phyloP scores from a whole-genome alignment of 2,329 filamentous ascomycete species.

The Colletotrichum spaethianum region DNA sequence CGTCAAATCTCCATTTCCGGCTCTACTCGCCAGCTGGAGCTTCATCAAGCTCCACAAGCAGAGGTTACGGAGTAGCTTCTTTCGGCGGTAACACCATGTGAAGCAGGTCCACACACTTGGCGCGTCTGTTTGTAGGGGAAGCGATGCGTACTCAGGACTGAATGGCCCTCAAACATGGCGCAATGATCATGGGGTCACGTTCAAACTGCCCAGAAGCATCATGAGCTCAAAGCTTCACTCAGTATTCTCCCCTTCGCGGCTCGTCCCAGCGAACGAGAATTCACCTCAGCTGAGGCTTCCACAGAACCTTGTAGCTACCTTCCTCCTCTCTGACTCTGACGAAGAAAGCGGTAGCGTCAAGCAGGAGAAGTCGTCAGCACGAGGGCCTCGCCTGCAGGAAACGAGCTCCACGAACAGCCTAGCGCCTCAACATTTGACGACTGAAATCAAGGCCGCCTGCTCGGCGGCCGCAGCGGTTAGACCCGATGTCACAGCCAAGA shows the following conservation, averaged over 20 bases:
- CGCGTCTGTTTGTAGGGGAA: background rate
- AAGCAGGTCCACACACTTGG: background rate
- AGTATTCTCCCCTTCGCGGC: constrained; percentile 5
- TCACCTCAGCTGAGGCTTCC: background rate
- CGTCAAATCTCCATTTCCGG: background rate
- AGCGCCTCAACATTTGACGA: too few species aligned
- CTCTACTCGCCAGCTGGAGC: background rate
- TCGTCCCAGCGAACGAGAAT: background rate
- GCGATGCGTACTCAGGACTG: background rate
- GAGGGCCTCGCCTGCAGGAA: too few species aligned
- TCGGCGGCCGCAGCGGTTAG: constrained; percentile 4
- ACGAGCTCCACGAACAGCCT: too few species aligned
- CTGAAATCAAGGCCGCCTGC: constrained; percentile 10
- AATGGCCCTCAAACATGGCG: constrained; percentile 8
- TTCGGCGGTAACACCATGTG: background rate
- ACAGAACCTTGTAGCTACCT: background rate
- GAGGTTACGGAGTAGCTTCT: background rate
- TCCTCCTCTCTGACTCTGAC: constrained; percentile 17
- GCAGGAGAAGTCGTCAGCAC: too few species aligned
- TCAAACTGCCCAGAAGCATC: background rate
- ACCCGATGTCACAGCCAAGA: background rate
- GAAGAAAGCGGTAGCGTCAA: too few species aligned
- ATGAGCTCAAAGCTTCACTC: constrained; percentile 14
- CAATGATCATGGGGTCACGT: background rate
- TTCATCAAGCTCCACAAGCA: background rate